phyloP scores from a whole-genome alignment of 176 grass and related monocot genomes.

The Neostapfia colusana region DNA sequence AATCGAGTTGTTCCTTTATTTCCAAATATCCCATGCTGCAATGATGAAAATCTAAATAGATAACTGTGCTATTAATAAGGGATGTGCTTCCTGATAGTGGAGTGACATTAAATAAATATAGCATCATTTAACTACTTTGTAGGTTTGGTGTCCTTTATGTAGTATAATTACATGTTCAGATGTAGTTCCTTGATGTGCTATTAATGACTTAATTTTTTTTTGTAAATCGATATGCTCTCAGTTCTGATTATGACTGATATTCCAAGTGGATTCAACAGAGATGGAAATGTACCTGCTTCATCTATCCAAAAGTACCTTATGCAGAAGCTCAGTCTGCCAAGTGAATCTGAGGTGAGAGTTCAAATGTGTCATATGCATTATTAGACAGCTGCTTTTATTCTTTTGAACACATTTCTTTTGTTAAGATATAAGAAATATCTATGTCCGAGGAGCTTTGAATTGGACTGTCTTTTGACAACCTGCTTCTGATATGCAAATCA shows the following conservation, averaged over 20 bases:
- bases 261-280: conserved; percentile 43
- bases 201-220: conserved; percentile 23
- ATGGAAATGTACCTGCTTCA: conserved; percentile 71
- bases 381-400: conserved; percentile 14
- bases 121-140: not conserved
- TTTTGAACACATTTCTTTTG: not conserved
- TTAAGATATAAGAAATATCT: not conserved
- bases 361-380: conserved; percentile 17
- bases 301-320: conserved; percentile 83
- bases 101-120: not conserved
- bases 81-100: not conserved
- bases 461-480: conserved; percentile 15
- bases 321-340: conserved; percentile 77
- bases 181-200: not conserved
- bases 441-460: not conserved
- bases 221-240: not conserved
- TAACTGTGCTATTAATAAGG: not conserved
- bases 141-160: not conserved
- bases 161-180: not conserved
- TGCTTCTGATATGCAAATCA: not conserved
- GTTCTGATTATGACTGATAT: conserved; percentile 13
- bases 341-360: conserved; percentile 65
- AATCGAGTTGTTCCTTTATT: not conserved
- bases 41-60: not conserved
- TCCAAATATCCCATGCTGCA: not conserved